Base-by-base conservation (phyloP, 2,329 filamentous ascomycete species). In the Colletotrichum scovillei region DNA sequence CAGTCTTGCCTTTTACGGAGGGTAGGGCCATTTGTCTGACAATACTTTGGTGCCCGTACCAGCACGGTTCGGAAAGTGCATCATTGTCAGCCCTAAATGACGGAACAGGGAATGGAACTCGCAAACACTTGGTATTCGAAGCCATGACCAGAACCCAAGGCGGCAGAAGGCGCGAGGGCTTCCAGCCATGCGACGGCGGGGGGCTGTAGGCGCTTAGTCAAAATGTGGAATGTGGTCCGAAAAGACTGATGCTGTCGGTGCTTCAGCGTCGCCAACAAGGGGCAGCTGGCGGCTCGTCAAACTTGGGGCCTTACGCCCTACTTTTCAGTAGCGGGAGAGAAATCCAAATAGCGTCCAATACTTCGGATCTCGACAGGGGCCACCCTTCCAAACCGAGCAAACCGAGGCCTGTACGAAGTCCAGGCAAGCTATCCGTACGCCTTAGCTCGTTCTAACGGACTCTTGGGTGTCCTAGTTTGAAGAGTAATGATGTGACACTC, bases 221-320 rank as follows among this genome's bases (percentile, higher is more conserved):
- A 53, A 59, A 59, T 11, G 26, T 32, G 59, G 64, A 19, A 55
- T 38, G 28, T 58, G 49, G 58, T 56, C 56, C 57, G 63, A 56
- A 60, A 16, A 56, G 30, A 56, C 38, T 70, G 46, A 49, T 56
- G 63, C 24, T 22, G 11, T 52, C 3, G 35, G 52, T 65, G 67
- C 35, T 53, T 52, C 59, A 62, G 19, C 53, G 59, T 69, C 28
- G 22, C 19, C 62, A 12, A 28, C 59, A n/a, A 30, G 30, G 58
- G 24, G 52, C 28, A 65, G 49, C 46, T 63, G 32, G 66, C 66
- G 57, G 49, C 58, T 63, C 53, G 38, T 65, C 60, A 38, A 30
- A 26, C 28, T 38, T 16, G 22, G 60, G 24, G 26, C 28, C 30
- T 63, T n/a, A 52, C 30, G 32, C 42, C 56, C 46, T 38, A 28